phyloP scores from a whole-genome alignment of 768 basidiomycete genomes.

The Tephrocybe sp. region DNA sequence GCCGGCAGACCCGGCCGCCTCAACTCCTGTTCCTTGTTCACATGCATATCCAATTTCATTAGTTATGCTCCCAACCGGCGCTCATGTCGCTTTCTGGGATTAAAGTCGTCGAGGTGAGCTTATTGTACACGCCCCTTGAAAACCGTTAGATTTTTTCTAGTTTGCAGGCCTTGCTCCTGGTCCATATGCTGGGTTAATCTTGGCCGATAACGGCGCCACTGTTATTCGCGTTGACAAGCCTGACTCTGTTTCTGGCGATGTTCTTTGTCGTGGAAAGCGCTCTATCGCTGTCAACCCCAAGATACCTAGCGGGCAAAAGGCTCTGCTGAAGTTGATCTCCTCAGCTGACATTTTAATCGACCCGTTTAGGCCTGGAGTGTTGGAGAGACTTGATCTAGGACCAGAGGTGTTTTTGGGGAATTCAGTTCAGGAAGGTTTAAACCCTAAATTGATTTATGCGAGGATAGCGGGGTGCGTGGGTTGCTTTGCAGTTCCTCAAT shows the following conservation, averaged over 20 bases:
- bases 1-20: not conserved
- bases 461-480: slow-evolving; percentile 64
- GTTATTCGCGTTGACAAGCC: slow-evolving; percentile 75
- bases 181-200: slow-evolving; percentile 73
- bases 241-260: slow-evolving; percentile 39
- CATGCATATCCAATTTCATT: not conserved
- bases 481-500: not conserved
- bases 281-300: slow-evolving; percentile 75
- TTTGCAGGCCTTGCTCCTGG: slow-evolving; percentile 83
- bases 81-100: slow-evolving; percentile 20
- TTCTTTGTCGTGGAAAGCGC: slow-evolving; percentile 70
- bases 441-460: slow-evolving; percentile 69
- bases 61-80: not conserved
- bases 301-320: slow-evolving; percentile 48
- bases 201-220: slow-evolving; percentile 77
- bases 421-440: slow-evolving; percentile 43
- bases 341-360: slow-evolving; percentile 81
- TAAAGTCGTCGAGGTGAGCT: slow-evolving; percentile 23
- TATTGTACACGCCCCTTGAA: not conserved
- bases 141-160: slow-evolving; percentile 29
- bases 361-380: slow-evolving; percentile 79
- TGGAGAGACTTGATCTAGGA: slow-evolving; percentile 75
- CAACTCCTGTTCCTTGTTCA: not conserved
- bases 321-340: slow-evolving; percentile 55
- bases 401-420: slow-evolving; percentile 68